Base-by-base conservation (phyloP, 2,329 filamentous ascomycete species). In the Triangularia setosa region DNA sequence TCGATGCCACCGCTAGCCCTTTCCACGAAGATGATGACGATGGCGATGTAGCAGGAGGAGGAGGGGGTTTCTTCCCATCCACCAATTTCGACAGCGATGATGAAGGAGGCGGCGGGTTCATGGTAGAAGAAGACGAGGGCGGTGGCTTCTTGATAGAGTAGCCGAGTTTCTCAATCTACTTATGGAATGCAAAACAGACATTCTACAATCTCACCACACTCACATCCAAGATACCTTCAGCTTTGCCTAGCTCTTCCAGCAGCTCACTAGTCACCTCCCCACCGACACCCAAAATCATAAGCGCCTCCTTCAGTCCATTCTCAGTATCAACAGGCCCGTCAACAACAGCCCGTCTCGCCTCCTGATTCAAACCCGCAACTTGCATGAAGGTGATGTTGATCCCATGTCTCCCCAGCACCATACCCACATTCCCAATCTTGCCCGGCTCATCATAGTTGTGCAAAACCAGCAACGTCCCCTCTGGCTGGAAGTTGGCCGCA, bases 311-410 rank as follows among this genome's bases (percentile, higher is more conserved):
- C 58, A 75, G 78, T 27, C 75, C 77, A 30, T 65, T 69, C 60
- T 70, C 68, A 65, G 58, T 68, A 65, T 69, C 72, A 25, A 64
- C 69, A 6, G 69, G 67, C 18, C 65, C 69, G 23, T 69, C 72
- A 23, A 68, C 72, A 30, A 67, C 72, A 18, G 23, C 59, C 57
- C 61, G 56, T 24, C 24, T 62, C 33, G 48, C 62, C 64, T 40
- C 64, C 33, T 52, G 72, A 63, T 82, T 81, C 67, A 90, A 74
- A 16, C 81, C 79, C 2, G 83, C 84, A 1, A 93, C 91, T 72
- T 86, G 88, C 91, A 94, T 95, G 73, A 89, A 93, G 55, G 84
- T 84, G 74, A 94, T 92, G 72, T 95, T 95, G 60, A 95, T 87
- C 0, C 86, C 87, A 40, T 89, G 84, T 40, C 81, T 82, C 0